Conservation (phyloP, 2,329 filamentous ascomycete species). For the Cercospora canescens region DNA sequence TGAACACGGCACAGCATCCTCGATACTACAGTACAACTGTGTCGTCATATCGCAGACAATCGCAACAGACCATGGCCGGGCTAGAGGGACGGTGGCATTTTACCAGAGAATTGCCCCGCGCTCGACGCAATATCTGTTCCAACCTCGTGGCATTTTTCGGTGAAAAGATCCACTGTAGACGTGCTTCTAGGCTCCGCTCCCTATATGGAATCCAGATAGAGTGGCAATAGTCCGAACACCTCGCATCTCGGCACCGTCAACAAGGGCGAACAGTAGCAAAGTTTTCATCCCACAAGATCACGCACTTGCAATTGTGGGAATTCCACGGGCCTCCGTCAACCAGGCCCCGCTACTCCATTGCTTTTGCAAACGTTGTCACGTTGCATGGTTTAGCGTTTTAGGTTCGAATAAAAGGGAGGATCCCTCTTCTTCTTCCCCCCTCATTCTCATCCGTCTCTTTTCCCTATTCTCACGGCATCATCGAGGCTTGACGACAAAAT, state of each 20-base stretch:
- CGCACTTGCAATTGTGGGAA: slow-evolving; percentile 17
- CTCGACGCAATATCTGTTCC: slow-evolving; percentile 1
- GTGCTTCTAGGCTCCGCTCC: slow-evolving; percentile 16
- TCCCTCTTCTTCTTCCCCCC: neutral
- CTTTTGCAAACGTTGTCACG: slow-evolving; percentile 9
- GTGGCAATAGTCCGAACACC: slow-evolving; percentile 17
- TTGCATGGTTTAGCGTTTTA: neutral
- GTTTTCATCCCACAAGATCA: slow-evolving; percentile 20
- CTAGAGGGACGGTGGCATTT: neutral
- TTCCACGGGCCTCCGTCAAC: slow-evolving; percentile 22
- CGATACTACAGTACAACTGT: neutral
- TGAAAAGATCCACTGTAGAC: slow-evolving; percentile 12
- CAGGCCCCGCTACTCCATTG: slow-evolving; percentile 23
- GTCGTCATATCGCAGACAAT: neutral
- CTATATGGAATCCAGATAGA: slow-evolving; percentile 18
- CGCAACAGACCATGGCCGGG: neutral
- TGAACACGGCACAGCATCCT: neutral
- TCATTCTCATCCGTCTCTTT: slow-evolving; percentile 6
- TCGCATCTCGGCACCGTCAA: slow-evolving; percentile 15
- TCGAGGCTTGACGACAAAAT: slow-evolving; percentile 22
- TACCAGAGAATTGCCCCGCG: slow-evolving; percentile 1
- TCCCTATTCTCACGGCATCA: slow-evolving; percentile 1
- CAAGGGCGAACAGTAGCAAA: slow-evolving; percentile 9
- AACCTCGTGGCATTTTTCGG: slow-evolving; percentile 10
- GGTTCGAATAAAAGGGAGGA: slow-evolving; percentile 12